phyloP scores from a whole-genome alignment of 2,329 filamentous ascomycete species.

The Botryotinia convoluta region DNA sequence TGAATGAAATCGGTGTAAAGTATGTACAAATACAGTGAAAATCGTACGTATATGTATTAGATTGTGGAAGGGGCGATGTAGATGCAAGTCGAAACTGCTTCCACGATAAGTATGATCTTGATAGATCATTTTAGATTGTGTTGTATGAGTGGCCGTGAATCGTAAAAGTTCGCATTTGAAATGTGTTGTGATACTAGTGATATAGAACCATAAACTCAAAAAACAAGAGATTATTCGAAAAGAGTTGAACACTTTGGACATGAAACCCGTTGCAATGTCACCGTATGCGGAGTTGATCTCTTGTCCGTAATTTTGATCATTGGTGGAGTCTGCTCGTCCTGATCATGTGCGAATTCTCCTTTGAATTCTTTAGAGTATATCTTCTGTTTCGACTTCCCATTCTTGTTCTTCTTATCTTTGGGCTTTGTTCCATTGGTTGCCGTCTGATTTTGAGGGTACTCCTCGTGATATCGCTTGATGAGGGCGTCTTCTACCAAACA shows the following conservation, averaged over 20 bases:
- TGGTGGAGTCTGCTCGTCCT: slow-evolving; percentile 20
- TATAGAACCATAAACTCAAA: background rate
- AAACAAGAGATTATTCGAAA: slow-evolving; percentile 24
- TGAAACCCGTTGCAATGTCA: slow-evolving; percentile 27
- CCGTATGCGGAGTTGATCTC: slow-evolving; percentile 21
- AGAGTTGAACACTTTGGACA: slow-evolving; percentile 34
- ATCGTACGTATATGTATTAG: background rate
- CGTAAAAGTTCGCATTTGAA: background rate
- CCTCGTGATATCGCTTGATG: slow-evolving; percentile 31
- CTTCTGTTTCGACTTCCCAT: slow-evolving; percentile 18
- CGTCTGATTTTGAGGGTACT: slow-evolving; percentile 21
- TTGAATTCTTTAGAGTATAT: slow-evolving; percentile 31
- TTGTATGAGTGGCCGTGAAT: background rate
- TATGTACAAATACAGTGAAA: background rate
- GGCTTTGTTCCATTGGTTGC: slow-evolving; percentile 24
- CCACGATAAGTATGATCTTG: background rate
- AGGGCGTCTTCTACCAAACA: slow-evolving; percentile 40
- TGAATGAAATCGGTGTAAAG: background rate
- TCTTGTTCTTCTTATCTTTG: slow-evolving; percentile 20
- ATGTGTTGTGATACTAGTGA: background rate
- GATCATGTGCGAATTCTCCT: slow-evolving; percentile 24
- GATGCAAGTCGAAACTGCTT: background rate
- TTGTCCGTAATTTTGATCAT: slow-evolving; percentile 31
- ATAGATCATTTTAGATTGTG: background rate
- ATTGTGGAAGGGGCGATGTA: background rate